These are phyloP conservation scores for Lentinula novae-zelandiae DNA, from an alignment of 1,284 basidiomycete genomes.

Conservation along the genomic window DNA sequence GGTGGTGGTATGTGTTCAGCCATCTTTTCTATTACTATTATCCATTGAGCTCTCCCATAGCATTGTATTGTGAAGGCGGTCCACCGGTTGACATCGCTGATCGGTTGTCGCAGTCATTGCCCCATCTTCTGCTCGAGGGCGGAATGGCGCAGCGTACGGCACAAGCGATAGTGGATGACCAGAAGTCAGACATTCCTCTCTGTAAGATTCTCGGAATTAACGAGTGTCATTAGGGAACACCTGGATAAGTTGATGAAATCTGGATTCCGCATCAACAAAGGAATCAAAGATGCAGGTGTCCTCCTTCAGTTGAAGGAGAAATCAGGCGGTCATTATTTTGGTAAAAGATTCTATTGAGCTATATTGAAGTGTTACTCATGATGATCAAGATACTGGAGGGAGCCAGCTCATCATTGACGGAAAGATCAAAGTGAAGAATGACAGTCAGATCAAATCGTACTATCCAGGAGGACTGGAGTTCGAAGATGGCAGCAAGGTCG, in stretches of 20 bases:
- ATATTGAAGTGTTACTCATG: background rate
- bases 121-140: conserved; percentile 31
- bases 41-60: conserved; percentile 12
- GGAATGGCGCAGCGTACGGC: conserved; percentile 21
- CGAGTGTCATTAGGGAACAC: conserved; percentile 21
- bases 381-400: conserved; percentile 52
- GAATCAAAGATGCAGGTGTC: conserved; percentile 27
- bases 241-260: conserved; percentile 25
- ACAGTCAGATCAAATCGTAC: conserved; percentile 48
- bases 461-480: conserved; percentile 53
- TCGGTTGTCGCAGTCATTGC: conserved; percentile 45
- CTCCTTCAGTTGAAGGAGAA: conserved; percentile 26
- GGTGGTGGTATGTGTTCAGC: conserved; percentile 23
- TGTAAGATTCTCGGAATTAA: conserved; percentile 1
- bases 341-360: conserved; percentile 16
- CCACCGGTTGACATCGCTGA: conserved; percentile 44
- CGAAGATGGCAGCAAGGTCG: conserved; percentile 56
- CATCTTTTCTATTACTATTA: background rate
- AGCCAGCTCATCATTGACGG: conserved; percentile 63
- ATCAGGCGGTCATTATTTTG: conserved; percentile 43
- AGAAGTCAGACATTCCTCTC: conserved; percentile 6
- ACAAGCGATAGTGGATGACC: conserved; percentile 19
- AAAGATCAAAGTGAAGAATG: conserved; percentile 69
- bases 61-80: conserved; percentile 36
- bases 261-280: conserved; percentile 27